A percentile compares a stretch with the other conserved stretches of the same genome.
Conservation (phyloP, 2,329 filamentous ascomycete species). For the Calcarisporium arbuscula region DNA sequence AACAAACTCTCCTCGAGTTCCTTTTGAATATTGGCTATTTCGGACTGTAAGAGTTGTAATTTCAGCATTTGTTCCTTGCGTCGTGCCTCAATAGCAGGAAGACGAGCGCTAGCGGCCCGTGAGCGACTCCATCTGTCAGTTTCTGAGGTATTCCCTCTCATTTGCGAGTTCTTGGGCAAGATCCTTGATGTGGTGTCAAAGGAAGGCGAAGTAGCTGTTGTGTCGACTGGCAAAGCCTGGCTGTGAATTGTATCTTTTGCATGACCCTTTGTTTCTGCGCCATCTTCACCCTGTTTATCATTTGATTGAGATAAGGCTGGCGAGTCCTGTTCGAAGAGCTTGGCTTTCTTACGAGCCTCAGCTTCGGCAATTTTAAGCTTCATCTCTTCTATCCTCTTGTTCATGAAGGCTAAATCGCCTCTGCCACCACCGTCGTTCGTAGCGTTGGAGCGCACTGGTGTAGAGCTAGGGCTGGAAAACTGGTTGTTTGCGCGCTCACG, state of each 20-base stretch:
- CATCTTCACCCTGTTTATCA: conserved; percentile 18
- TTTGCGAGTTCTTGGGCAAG: conserved; percentile 11
- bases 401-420: conserved; percentile 43
- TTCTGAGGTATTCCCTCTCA: conserved; percentile 7
- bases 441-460: conserved; percentile 30
- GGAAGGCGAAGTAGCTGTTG: conserved; percentile 1
- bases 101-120: conserved; percentile 27
- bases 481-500: too few species aligned
- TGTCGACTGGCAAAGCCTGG: neutral
- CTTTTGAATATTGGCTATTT: conserved; percentile 40
- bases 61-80: conserved; percentile 36
- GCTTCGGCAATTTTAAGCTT: conserved; percentile 53
- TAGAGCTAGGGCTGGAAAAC: conserved; percentile 32
- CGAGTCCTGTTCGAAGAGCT: conserved; percentile 24
- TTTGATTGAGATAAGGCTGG: conserved; percentile 20
- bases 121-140: conserved; percentile 20
- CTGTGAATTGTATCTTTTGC: neutral
- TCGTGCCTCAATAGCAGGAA: conserved; percentile 29
- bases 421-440: conserved; percentile 26
- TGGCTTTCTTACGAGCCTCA: conserved; percentile 47
- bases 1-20: conserved; percentile 36
- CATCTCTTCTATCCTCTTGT: conserved; percentile 54
- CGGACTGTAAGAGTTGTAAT: conserved; percentile 38
- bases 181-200: conserved; percentile 4
- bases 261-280: conserved; percentile 11